Base-by-base conservation (phyloP, 2,329 filamentous ascomycete genomes). In the Colletotrichum orchidophilum region DNA sequence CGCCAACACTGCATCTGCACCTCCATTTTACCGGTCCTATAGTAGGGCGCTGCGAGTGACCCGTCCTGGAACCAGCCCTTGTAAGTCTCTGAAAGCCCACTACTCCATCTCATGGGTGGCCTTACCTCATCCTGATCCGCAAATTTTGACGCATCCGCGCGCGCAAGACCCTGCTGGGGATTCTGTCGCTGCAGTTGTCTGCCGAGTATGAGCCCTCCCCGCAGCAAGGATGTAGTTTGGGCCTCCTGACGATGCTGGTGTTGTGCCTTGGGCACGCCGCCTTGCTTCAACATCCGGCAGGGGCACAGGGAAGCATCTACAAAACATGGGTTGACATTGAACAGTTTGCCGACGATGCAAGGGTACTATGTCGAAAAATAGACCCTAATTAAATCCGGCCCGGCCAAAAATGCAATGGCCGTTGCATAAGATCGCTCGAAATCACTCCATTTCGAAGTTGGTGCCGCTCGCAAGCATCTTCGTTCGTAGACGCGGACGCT, bases 31-130 rank as follows among this genome's bases (percentile, higher is more conserved):
- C 78, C 75, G 75, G 77, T 73, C 76, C 75, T 77, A 75, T 75
- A 75, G 74, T 75, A 73, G 75, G 75, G 77, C 74, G 72, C 61
- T 76, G 75, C 78, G 80, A 78, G 79, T 80, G 79, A 77, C 78
- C 46, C 70, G 21, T 50, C 71, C 78, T 77, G 75, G 76, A 76
- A 74, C 72, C 63, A 66, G 55, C 68, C 61, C 42, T 66, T 69
- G 74, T 57, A 15, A 52, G 62, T 63, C 21, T 46, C 64, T 18
- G 58, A 63, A 60, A 67, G 53, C 61, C 71, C 67, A 63, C 72
- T 55, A 31, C 73, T 73, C 64, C 68, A 70, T 64, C 72, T 73
- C 63, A 26, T 69, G 71, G 69, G 66, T 58, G 74, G 63, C 50
- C 57, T 24, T 58, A 31, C 27, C 13, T 58, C 24, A 18, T 50